Percentiles rank a stretch among this genome's conserved stretches.
Conservation (phyloP, 2,329 filamentous ascomycete genomes). For the Kalmusia sp. region DNA sequence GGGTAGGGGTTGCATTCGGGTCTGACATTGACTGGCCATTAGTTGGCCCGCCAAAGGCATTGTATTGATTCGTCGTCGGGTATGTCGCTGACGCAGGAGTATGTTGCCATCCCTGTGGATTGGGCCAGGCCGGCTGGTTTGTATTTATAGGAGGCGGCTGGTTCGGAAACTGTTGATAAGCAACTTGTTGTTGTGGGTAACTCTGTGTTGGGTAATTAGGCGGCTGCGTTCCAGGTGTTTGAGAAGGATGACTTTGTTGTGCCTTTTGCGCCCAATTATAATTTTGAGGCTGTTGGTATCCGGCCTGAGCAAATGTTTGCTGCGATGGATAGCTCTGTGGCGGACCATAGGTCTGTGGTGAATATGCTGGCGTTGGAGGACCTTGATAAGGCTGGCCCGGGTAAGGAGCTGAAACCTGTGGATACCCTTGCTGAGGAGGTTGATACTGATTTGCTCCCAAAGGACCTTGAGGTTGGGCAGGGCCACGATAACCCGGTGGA, state of each 20-base stretch:
- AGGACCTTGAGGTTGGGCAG: slow-evolving; percentile 39
- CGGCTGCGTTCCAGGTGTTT: slow-evolving; percentile 29
- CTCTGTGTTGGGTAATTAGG: slow-evolving; percentile 29
- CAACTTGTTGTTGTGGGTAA: slow-evolving; percentile 26
- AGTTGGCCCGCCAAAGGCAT: slow-evolving; percentile 18
- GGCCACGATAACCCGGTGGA: slow-evolving; percentile 54
- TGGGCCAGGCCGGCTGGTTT: slow-evolving; percentile 32
- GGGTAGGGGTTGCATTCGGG: slow-evolving; percentile 38
- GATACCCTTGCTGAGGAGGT: slow-evolving; percentile 33
- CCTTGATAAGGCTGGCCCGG: slow-evolving; percentile 30
- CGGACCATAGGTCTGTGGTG: slow-evolving; percentile 32
- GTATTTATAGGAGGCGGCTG: slow-evolving; percentile 27
- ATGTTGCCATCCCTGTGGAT: slow-evolving; percentile 30
- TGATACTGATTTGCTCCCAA: slow-evolving; percentile 38
- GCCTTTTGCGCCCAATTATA: slow-evolving; percentile 35
- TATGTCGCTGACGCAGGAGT: slow-evolving; percentile 23
- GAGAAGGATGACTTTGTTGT: slow-evolving; percentile 27
- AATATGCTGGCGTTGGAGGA: slow-evolving; percentile 27
- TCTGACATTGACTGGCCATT: slow-evolving; percentile 21
- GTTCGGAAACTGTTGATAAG: slow-evolving; percentile 27
- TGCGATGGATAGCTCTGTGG: slow-evolving; percentile 27
- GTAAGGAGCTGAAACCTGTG: slow-evolving; percentile 30
- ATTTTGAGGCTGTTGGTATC: slow-evolving; percentile 23
- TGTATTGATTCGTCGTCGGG: slow-evolving; percentile 23
- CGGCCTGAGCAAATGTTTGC: slow-evolving; percentile 24